A percentile compares a stretch with the other conserved stretches of the same genome.
phyloP scores from a whole-genome alignment of 805 yeast species.

The Barnettozyma siamensis region DNA sequence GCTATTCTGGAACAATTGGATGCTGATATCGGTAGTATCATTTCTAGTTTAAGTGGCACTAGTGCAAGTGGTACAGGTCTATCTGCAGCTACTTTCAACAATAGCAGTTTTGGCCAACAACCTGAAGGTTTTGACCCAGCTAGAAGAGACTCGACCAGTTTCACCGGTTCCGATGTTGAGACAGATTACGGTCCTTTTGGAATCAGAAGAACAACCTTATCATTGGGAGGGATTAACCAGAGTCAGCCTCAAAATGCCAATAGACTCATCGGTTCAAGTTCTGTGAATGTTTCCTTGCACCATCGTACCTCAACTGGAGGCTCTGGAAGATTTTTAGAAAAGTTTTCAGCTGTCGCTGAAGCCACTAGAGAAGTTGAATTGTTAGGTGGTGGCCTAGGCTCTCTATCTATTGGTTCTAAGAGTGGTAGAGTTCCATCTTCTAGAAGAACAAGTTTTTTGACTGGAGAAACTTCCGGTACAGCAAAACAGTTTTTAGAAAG shows the following conservation, averaged over 20 bases:
- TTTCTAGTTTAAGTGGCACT: slow-evolving; percentile 26
- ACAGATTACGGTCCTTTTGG: slow-evolving; percentile 37
- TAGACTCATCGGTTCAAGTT: slow-evolving; percentile 51
- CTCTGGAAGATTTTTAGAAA: slow-evolving; percentile 47
- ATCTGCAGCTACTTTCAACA: slow-evolving; percentile 7
- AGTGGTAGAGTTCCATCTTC: slow-evolving; percentile 33
- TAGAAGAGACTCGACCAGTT: slow-evolving; percentile 34
- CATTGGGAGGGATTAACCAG: slow-evolving; percentile 30
- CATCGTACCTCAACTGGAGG: slow-evolving; percentile 21
- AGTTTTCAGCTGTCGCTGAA: slow-evolving; percentile 60
- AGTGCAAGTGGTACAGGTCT: slow-evolving; percentile 13
- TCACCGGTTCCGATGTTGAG: slow-evolving; percentile 34
- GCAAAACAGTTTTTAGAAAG: slow-evolving; percentile 21
- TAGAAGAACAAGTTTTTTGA: slow-evolving; percentile 49
- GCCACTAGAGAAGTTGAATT: slow-evolving; percentile 63
- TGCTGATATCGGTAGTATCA: slow-evolving; percentile 26
- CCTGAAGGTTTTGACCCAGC: slow-evolving; percentile 10
- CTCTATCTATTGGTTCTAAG: slow-evolving; percentile 29
- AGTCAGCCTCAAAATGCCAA: slow-evolving; percentile 15
- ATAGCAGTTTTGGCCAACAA: slow-evolving; percentile 12
- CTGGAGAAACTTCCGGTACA: slow-evolving; percentile 26
- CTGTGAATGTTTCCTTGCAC: slow-evolving; percentile 44
- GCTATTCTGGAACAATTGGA: slow-evolving; percentile 19
- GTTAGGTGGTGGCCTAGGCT: slow-evolving; percentile 38
- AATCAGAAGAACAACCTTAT: slow-evolving; percentile 41